Conservation (phyloP, 23 red algal genomes). For the Gracilaria caudata region DNA sequence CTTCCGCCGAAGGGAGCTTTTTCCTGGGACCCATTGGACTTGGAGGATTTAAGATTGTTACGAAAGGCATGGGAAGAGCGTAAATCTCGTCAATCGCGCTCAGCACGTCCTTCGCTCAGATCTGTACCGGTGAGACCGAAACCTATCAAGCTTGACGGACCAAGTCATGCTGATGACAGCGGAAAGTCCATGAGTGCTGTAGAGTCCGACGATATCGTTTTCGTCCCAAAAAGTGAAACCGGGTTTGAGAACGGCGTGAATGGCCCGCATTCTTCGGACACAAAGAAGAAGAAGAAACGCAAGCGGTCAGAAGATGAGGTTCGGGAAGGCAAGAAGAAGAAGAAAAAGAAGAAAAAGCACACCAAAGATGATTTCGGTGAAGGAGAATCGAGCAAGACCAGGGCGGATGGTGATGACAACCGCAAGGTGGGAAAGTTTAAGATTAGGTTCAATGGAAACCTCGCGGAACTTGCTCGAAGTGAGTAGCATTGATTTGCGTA, state of each 20-base stretch:
- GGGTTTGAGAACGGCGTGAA: constrained; percentile 27
- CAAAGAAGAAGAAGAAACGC: constrained; percentile 51
- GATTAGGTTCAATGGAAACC: constrained; percentile 11
- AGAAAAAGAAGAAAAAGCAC: constrained; percentile 72
- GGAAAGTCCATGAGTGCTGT: background rate
- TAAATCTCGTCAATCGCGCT: background rate
- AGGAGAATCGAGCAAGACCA: constrained; percentile 21
- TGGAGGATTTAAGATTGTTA: constrained; percentile 38
- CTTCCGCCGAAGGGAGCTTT: constrained; percentile 23
- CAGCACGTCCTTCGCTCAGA: constrained; percentile 12
- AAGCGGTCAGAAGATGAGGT: constrained; percentile 22
- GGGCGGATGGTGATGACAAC: constrained; percentile 35
- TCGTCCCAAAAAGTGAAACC: background rate
- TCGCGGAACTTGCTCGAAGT: constrained; percentile 36
- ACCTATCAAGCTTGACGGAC: background rate
- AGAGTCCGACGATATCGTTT: constrained; percentile 22
- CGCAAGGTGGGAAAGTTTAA: constrained; percentile 28
- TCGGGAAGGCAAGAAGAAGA: constrained; percentile 15
- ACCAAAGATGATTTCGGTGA: constrained; percentile 41
- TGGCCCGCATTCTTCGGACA: background rate
- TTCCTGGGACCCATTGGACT: constrained; percentile 52
- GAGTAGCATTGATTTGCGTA: background rate
- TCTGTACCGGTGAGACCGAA: background rate
- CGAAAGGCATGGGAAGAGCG: constrained; percentile 44
- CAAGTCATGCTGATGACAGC: background rate